Percentiles rank a stretch among this genome's conserved stretches.
These are phyloP conservation scores for Sporobolomyces phaffii DNA, from an alignment of 768 basidiomycete genomes.

Conservation along the genomic window DNA sequence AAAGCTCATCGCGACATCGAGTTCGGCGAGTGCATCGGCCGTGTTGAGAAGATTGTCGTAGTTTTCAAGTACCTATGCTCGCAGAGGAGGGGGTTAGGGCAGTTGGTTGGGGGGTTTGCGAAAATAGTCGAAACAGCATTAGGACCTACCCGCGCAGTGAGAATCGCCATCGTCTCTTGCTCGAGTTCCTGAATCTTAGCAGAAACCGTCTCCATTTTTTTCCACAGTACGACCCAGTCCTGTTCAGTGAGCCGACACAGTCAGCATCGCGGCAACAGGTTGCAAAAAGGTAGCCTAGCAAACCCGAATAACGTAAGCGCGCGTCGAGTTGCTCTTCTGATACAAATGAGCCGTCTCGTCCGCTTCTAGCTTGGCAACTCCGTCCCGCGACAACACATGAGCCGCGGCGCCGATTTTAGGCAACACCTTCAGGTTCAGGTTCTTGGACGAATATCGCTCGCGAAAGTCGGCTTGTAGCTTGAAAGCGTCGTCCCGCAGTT, in stretches of 20 bases:
- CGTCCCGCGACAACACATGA: neutral
- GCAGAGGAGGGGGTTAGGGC: too few species aligned
- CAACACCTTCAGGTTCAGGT: conserved; percentile 4
- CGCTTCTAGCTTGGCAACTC: conserved; percentile 12
- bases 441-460: neutral
- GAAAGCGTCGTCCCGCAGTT: neutral
- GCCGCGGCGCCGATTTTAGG: conserved; percentile 11
- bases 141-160: conserved; percentile 22
- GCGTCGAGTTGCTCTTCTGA: conserved; percentile 16
- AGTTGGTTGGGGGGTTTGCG: too few species aligned
- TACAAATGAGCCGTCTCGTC: neutral
- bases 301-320: conserved; percentile 21
- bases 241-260: neutral
- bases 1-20: conserved; percentile 77
- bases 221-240: conserved; percentile 15
- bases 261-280: neutral
- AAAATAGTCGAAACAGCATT: too few species aligned
- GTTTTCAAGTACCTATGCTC: conserved; percentile 16
- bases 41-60: conserved; percentile 5
- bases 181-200: conserved; percentile 10
- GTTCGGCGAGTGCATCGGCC: conserved; percentile 60
- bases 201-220: neutral
- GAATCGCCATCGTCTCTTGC: conserved; percentile 17
- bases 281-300: neutral
- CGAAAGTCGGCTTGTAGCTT: neutral